phyloP scores from a whole-genome alignment of 2,329 filamentous ascomycete genomes.

The Aspergillus fructus region DNA sequence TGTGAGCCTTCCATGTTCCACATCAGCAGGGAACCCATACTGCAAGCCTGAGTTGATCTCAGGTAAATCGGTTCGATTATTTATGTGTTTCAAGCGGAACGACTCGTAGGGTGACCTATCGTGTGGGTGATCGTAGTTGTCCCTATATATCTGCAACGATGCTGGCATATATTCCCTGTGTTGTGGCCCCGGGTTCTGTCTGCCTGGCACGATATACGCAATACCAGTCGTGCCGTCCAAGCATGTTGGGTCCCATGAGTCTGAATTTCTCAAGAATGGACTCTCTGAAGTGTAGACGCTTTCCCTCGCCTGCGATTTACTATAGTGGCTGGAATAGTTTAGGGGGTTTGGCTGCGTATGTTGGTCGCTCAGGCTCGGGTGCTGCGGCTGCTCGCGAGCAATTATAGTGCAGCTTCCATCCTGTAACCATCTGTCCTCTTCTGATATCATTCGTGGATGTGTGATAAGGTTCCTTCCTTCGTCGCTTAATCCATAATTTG shows the following conservation, averaged over 20 bases:
- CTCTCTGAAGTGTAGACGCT: background rate
- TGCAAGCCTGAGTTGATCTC: constrained; percentile 8
- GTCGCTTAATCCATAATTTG: background rate
- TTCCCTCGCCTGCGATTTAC: background rate
- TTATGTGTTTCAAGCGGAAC: background rate
- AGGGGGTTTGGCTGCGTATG: constrained; percentile 19
- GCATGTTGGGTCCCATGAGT: background rate
- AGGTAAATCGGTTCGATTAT: constrained; percentile 5
- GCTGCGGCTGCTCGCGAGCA: constrained; percentile 8
- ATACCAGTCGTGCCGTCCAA: background rate
- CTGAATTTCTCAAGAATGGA: background rate
- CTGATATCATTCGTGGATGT: constrained; percentile 1
- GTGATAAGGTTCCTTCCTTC: background rate
- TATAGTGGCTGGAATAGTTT: constrained; percentile 14
- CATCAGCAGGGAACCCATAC: background rate
- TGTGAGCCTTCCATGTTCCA: background rate
- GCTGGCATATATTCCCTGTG: background rate
- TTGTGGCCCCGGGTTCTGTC: background rate
- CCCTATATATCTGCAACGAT: constrained; percentile 7
- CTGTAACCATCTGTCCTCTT: background rate
- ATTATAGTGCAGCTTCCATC: background rate
- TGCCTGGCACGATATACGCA: background rate
- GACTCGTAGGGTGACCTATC: constrained; percentile 11
- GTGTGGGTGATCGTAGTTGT: constrained; percentile 4
- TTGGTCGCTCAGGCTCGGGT: constrained; percentile 3